Evolutionary conservation across 495 filamentous ascomycete genomes (phyloP).

Genomic region (Aspergillus bridgeri): DNA sequence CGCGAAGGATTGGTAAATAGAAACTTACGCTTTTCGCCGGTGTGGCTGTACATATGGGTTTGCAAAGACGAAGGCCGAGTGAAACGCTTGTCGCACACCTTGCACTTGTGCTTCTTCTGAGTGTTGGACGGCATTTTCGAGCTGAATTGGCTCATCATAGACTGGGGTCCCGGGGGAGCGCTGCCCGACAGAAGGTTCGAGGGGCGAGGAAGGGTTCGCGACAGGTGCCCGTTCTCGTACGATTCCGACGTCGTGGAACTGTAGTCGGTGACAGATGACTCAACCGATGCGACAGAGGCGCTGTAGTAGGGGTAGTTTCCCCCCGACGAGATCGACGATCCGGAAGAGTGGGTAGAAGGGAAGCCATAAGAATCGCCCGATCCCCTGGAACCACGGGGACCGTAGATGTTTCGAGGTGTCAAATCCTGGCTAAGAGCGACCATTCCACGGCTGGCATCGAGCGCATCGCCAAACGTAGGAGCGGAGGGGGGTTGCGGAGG

Average conservation of each 20-base stretch:
- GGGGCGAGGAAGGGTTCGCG: constrained; percentile 79
- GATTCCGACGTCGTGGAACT: constrained; percentile 81
- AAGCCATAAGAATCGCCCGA: constrained; percentile 94
- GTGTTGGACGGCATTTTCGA: constrained; percentile 94
- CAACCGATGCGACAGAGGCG: constrained; percentile 71
- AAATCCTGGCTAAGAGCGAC: constrained; percentile 84
- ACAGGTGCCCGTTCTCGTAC: constrained; percentile 67
- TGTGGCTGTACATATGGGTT: constrained; percentile 99
- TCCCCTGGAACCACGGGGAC: constrained; percentile 59
- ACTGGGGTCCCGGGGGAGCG: constrained; percentile 79
- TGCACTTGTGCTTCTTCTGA: constrained; percentile 99
- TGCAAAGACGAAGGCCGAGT: constrained; percentile 94
- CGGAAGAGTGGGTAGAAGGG: constrained; percentile 85
- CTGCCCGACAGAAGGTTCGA: constrained; percentile 61
- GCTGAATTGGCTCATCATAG: constrained; percentile 99
- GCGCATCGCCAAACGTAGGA: constrained; percentile 59
- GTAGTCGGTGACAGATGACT: constrained; percentile 93
- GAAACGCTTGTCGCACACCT: constrained; percentile 98
- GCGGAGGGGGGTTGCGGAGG: constrained; percentile 31
- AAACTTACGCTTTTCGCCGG: constrained; percentile 94
- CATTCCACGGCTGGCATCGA: constrained; percentile 88
- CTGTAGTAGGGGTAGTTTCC: constrained; percentile 72
- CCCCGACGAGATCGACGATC: constrained; percentile 88
- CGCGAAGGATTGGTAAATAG: neutral
- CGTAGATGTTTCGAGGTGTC: constrained; percentile 86